Conservation (phyloP, 331 rosid genomes). For the Quercus lobata region DNA sequence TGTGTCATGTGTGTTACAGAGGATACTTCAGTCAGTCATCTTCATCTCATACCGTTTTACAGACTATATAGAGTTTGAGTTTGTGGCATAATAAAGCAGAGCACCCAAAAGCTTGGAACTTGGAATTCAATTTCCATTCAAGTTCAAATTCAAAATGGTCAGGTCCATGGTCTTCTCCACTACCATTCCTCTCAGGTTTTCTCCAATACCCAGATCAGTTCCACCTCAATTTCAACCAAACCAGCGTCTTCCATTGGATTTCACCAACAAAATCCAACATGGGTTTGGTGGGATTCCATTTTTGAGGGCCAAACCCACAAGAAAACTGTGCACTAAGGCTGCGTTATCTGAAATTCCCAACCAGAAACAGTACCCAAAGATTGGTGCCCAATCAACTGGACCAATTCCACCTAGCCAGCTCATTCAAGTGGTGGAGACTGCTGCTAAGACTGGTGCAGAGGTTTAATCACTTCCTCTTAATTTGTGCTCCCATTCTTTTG, state of each 20-base stretch:
- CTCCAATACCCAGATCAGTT: constrained; percentile 29
- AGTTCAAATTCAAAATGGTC: constrained; percentile 18
- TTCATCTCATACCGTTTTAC: not conserved
- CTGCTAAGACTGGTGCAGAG: constrained; percentile 96
- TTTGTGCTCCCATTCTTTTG: not conserved
- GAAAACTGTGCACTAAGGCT: constrained; percentile 32
- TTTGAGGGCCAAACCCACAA: constrained; percentile 25
- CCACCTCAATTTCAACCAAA: constrained; percentile 9
- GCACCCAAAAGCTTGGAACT: not conserved
- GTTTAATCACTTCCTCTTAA: constrained; percentile 27
- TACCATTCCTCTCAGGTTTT: constrained; percentile 27
- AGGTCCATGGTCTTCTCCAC: constrained; percentile 51
- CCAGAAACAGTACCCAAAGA: constrained; percentile 34
- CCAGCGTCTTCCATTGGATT: constrained; percentile 15
- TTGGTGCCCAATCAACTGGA: constrained; percentile 69
- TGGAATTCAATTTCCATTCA: not conserved
- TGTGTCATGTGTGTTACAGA: no score
- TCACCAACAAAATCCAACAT: constrained; percentile 10
- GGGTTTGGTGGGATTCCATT: constrained; percentile 26
- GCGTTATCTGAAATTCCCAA: constrained; percentile 45
- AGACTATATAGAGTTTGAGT: not conserved
- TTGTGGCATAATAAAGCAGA: not conserved
- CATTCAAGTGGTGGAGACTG: constrained; percentile 66
- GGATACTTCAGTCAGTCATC: no score
- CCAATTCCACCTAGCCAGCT: constrained; percentile 58